A percentile compares a stretch with the other conserved stretches of the same genome.
Evolutionary conservation across 768 basidiomycete species (phyloP).

Genomic region (Kwoniella dejecticola): DNA sequence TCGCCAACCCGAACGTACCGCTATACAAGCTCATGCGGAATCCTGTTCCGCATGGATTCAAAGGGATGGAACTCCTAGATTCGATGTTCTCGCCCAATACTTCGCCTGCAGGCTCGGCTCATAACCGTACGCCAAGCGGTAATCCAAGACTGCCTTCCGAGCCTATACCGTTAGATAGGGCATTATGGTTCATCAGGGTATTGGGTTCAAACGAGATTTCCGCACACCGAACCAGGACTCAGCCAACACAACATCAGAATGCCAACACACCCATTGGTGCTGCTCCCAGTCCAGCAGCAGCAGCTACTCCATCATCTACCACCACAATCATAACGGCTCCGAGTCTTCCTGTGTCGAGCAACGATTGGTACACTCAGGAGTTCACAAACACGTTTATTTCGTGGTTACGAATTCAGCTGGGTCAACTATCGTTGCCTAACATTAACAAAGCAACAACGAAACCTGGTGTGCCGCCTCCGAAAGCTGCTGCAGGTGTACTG

Average conservation of each 20-base stretch:
- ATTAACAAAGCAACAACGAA: slow-evolving; percentile 15
- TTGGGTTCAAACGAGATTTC: slow-evolving; percentile 49
- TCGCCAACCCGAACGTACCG: slow-evolving; percentile 46
- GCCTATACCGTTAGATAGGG: slow-evolving; percentile 45
- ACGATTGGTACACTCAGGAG: slow-evolving; percentile 50
- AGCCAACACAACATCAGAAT: slow-evolving; percentile 14
- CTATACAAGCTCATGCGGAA: slow-evolving; percentile 42
- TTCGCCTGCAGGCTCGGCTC: slow-evolving; percentile 3
- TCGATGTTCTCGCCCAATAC: slow-evolving; percentile 45
- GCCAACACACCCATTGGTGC: slow-evolving; percentile 16
- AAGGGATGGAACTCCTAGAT: slow-evolving; percentile 49
- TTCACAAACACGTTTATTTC: slow-evolving; percentile 45
- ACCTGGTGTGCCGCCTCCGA: slow-evolving; percentile 19
- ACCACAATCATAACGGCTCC: slow-evolving; percentile 19
- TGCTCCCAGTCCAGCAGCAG: slow-evolving; percentile 32
- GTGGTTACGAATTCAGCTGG: slow-evolving; percentile 45
- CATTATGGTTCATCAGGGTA: slow-evolving; percentile 51
- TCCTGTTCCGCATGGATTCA: slow-evolving; percentile 49
- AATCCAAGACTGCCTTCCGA: slow-evolving; percentile 16
- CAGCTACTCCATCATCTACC: slow-evolving; percentile 42
- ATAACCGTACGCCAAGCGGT: slow-evolving; percentile 20
- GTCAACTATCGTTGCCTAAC: slow-evolving; percentile 36
- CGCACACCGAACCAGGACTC: slow-evolving; percentile 40
- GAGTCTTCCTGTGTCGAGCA: slow-evolving; percentile 33
- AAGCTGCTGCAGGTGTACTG: slow-evolving; percentile 25